Percentiles rank a stretch among this genome's conserved stretches.
Evolutionary conservation across 495 filamentous ascomycete genomes (phyloP).

Genomic region (Aspergillus asperescens): DNA sequence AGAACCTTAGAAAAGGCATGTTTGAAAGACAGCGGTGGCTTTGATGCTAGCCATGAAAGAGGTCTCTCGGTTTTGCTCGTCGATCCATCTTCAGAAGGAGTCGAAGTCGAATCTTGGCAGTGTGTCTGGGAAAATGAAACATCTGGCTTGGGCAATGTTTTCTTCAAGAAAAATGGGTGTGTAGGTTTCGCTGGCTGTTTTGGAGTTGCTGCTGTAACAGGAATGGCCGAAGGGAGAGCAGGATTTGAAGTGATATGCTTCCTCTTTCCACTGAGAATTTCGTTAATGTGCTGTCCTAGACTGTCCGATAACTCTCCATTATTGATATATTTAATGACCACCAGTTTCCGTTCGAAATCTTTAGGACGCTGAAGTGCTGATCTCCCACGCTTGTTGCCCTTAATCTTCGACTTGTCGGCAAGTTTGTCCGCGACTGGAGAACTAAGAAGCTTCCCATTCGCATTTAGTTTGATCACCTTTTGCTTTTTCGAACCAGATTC

Average conservation of each 20-base stretch:
- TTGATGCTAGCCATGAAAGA: neutral
- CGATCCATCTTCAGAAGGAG: neutral
- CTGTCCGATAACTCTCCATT: conserved; percentile 15
- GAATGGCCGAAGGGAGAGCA: conserved; percentile 3
- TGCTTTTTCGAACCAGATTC: conserved; percentile 20
- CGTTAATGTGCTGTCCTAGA: conserved; percentile 46
- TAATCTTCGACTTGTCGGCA: conserved; percentile 23
- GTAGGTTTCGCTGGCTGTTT: conserved; percentile 52
- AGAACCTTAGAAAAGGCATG: conserved; percentile 47
- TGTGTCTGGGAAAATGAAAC: neutral
- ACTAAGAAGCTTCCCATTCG: conserved; percentile 52
- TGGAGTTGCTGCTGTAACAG: conserved; percentile 7
- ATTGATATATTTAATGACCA: conserved; percentile 43
- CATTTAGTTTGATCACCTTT: conserved; percentile 50
- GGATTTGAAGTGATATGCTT: conserved; percentile 6
- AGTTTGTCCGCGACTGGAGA: conserved; percentile 38
- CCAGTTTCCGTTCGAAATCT: conserved; percentile 25
- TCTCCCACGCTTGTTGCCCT: conserved; percentile 20
- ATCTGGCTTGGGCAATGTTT: conserved; percentile 19
- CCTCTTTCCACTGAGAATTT: conserved; percentile 39
- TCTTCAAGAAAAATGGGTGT: conserved; percentile 74
- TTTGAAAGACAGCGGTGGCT: conserved; percentile 21
- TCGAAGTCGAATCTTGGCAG: conserved; percentile 9
- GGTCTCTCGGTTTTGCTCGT: neutral
- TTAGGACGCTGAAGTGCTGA: conserved; percentile 15